Conservation (phyloP, 108 stramenopile genomes). For the Cyclostephanos tholiformis region DNA sequence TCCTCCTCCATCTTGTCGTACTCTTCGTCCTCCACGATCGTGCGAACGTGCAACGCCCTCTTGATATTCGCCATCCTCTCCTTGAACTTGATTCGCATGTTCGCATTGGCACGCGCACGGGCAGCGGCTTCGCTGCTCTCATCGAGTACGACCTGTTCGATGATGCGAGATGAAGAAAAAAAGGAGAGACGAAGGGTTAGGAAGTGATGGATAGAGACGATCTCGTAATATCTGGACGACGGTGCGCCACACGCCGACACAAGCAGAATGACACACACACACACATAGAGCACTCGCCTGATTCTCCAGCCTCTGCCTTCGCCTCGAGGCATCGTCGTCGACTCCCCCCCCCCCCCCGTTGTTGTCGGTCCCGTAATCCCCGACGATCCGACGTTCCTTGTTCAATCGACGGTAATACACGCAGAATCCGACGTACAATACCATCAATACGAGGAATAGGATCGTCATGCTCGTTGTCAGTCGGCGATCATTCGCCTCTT, state of each 20-base stretch:
- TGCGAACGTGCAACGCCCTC: slow-evolving; percentile 14
- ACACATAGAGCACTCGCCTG: neutral
- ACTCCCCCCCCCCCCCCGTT: neutral
- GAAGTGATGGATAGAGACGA: neutral
- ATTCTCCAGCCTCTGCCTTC: slow-evolving; percentile 8
- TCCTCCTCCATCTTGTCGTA: neutral
- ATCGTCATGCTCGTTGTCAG: no score
- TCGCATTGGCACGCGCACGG: slow-evolving; percentile 11
- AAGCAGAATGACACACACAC: no score
- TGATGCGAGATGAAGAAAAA: neutral
- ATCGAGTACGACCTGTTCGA: slow-evolving; percentile 18
- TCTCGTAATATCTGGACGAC: no score
- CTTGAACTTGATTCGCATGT: slow-evolving; percentile 21
- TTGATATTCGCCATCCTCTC: slow-evolving; percentile 31
- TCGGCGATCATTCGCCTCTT: no score
- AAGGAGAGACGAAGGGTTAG: neutral
- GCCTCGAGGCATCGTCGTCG: neutral
- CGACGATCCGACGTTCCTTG: neutral
- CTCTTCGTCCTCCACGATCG: slow-evolving; percentile 23
- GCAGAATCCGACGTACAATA: slow-evolving; percentile 35
- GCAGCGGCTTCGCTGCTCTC: slow-evolving; percentile 21
- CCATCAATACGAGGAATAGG: slow-evolving; percentile 26
- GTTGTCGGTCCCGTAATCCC: neutral
- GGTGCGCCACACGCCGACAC: no score
- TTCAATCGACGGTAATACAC: slow-evolving; percentile 17